Evolutionary conservation across 2,329 filamentous ascomycete genomes (phyloP).

Genomic region (Microdochium trichocladiopsis): DNA sequence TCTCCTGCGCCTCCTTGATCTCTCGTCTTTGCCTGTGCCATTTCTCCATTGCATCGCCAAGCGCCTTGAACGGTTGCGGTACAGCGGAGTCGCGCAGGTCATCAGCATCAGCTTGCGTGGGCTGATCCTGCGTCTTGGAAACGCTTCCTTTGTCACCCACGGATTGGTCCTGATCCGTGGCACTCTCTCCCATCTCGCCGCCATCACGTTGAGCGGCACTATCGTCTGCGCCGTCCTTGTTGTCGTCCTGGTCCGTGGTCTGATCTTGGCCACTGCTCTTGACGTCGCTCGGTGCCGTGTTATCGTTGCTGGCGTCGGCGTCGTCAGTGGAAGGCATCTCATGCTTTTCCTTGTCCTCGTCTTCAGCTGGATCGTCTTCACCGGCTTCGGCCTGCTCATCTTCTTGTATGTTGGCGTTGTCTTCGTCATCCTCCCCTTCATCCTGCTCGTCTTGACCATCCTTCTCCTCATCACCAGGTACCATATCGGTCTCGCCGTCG

Average conservation of each 20-base stretch:
- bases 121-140: slow-evolving; percentile 37
- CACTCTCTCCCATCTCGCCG: slow-evolving; percentile 58
- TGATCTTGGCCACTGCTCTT: slow-evolving; percentile 60
- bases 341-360: slow-evolving; percentile 22
- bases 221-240: slow-evolving; percentile 52
- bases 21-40: slow-evolving; percentile 88
- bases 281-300: slow-evolving; percentile 55
- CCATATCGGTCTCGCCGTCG: slow-evolving; percentile 39
- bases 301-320: slow-evolving; percentile 48
- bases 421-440: slow-evolving; percentile 28
- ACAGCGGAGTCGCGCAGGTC: slow-evolving; percentile 32
- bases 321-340: slow-evolving; percentile 29
- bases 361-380: slow-evolving; percentile 22
- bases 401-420: slow-evolving; percentile 19
- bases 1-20: slow-evolving; percentile 58
- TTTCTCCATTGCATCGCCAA: slow-evolving; percentile 85
- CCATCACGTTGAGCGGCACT: slow-evolving; percentile 59
- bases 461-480: slow-evolving; percentile 39
- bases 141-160: slow-evolving; percentile 55
- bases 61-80: slow-evolving; percentile 80
- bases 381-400: slow-evolving; percentile 23
- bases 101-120: slow-evolving; percentile 34
- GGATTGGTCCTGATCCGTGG: slow-evolving; percentile 55
- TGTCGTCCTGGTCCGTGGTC: slow-evolving; percentile 54
- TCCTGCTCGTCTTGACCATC: slow-evolving; percentile 48